phyloP scores from a whole-genome alignment of 225 moss, liverwort and hornwort genomes.

The Pleurozium schreberi region DNA sequence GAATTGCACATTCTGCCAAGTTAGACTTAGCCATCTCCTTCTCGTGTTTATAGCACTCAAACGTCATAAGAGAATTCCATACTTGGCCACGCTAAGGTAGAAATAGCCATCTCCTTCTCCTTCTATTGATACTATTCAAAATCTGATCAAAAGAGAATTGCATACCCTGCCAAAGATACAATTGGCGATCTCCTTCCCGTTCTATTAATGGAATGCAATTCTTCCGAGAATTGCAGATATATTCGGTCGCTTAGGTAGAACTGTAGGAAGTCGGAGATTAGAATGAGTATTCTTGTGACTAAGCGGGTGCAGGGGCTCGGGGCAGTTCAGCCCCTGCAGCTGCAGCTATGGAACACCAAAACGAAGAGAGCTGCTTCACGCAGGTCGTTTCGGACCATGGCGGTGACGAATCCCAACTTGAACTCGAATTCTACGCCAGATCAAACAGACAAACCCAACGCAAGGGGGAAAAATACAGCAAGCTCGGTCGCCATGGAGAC shows the following conservation, averaged over 20 bases:
- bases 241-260: not conserved
- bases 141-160: not conserved
- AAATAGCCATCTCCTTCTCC: not conserved
- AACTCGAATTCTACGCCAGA: not conserved
- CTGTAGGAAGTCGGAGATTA: not conserved
- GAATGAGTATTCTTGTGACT: not conserved
- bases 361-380: not conserved
- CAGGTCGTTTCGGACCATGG: not conserved
- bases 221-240: too few species aligned
- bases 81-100: too few species aligned
- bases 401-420: constrained; percentile 6
- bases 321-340: not conserved
- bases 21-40: too few species aligned
- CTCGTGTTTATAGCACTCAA: too few species aligned
- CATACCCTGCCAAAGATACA: too few species aligned
- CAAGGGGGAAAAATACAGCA: not conserved
- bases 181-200: too few species aligned
- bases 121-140: not conserved
- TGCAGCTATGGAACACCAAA: not conserved
- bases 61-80: not conserved
- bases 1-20: too few species aligned
- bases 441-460: not conserved
- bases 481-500: constrained; percentile 27
- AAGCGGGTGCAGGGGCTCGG: not conserved
- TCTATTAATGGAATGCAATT: too few species aligned